Conservation (phyloP, 768 basidiomycete species). For the Suillus americanus region DNA sequence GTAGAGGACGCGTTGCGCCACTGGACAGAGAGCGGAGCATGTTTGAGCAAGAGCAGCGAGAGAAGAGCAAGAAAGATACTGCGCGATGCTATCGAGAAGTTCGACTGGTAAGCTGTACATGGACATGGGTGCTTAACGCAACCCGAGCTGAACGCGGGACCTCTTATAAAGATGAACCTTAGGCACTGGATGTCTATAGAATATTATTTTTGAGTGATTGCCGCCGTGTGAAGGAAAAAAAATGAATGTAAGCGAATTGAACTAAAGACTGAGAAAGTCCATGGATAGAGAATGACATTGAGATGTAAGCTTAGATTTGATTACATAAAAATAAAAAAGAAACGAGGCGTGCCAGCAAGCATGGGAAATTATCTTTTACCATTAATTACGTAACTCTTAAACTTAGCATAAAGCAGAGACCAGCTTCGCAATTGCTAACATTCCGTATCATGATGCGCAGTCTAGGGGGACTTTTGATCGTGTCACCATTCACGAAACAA, state of each 20-base stretch:
- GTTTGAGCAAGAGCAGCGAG: constrained; percentile 52
- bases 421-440: neutral
- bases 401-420: neutral
- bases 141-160: constrained; percentile 4
- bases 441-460: neutral
- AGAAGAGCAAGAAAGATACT: constrained; percentile 29
- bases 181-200: constrained; percentile 4
- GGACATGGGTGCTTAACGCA: constrained; percentile 37
- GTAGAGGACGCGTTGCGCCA: constrained; percentile 66
- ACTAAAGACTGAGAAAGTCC: constrained; percentile 15
- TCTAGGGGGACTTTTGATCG: neutral
- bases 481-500: neutral
- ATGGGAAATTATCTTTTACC: constrained; percentile 4
- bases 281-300: constrained; percentile 12
- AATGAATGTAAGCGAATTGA: constrained; percentile 14
- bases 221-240: constrained; percentile 33
- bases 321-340: constrained; percentile 12
- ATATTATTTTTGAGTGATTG: constrained; percentile 33
- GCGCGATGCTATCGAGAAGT: constrained; percentile 56
- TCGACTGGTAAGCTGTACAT: constrained; percentile 56
- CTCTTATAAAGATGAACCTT: constrained; percentile 12
- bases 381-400: constrained; percentile 16
- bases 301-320: constrained; percentile 10
- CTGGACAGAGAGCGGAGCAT: constrained; percentile 38
- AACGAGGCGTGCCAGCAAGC: constrained; percentile 10